Conservation (phyloP, 2,329 filamentous ascomycete genomes). For the Didymellaceae sp. region DNA sequence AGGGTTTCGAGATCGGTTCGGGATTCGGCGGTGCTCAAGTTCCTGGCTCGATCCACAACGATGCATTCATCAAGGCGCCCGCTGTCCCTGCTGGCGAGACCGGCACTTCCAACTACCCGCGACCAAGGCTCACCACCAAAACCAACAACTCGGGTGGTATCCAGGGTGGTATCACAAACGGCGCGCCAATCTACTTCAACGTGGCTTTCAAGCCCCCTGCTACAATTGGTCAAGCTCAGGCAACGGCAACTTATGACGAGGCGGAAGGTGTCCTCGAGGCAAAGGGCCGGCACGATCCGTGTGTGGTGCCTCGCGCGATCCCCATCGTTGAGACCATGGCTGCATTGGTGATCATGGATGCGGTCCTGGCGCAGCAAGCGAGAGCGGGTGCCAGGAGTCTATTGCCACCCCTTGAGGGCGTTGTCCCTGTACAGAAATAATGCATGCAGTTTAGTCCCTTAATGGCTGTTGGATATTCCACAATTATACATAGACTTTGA, state of each 20-base stretch:
- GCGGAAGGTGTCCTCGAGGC: constrained; percentile 79
- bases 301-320: constrained; percentile 86
- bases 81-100: constrained; percentile 55
- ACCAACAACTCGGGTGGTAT: constrained; percentile 96
- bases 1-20: constrained; percentile 94
- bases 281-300: constrained; percentile 94
- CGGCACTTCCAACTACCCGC: constrained; percentile 48
- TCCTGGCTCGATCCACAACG: constrained; percentile 89
- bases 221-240: constrained; percentile 89
- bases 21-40: constrained; percentile 89
- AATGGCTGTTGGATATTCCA: background rate
- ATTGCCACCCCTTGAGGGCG: constrained; percentile 48
- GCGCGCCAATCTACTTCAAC: constrained; percentile 91
- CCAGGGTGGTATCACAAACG: constrained; percentile 94
- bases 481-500: background rate
- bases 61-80: constrained; percentile 74
- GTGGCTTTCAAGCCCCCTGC: constrained; percentile 95
- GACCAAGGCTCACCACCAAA: constrained; percentile 76
- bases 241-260: constrained; percentile 80
- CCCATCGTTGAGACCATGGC: constrained; percentile 94
- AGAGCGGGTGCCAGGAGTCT: constrained; percentile 51
- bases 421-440: constrained; percentile 40
- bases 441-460: background rate
- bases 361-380: constrained; percentile 80
- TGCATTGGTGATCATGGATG: constrained; percentile 84